Conservation (phyloP, 257 asterid species). For the Anisodus acutangulus region DNA sequence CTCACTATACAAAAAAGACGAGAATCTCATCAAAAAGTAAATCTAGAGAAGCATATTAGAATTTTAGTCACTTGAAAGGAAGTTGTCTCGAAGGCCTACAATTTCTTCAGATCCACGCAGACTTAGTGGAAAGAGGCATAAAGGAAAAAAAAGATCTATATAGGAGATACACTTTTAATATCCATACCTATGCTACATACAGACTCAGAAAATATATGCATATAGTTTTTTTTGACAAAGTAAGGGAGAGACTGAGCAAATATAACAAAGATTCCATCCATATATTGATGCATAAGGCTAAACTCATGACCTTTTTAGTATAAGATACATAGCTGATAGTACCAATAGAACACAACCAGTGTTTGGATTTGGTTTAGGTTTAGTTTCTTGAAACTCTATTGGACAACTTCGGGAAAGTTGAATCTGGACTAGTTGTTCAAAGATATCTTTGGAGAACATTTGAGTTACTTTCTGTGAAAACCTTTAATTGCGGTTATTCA, state of each 20-base stretch:
- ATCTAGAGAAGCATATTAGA: conserved; percentile 28
- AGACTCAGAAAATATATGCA: background rate
- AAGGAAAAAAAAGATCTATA: too few species aligned
- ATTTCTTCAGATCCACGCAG: background rate
- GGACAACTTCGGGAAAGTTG: too few species aligned
- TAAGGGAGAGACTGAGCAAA: background rate
- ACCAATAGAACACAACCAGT: background rate
- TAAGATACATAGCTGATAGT: background rate
- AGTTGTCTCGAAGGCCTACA: background rate
- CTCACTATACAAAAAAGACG: conserved; percentile 58
- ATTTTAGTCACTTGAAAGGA: conserved; percentile 4
- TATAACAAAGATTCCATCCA: background rate
- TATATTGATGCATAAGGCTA: background rate
- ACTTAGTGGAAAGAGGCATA: background rate
- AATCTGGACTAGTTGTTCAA: background rate
- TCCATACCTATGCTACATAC: background rate
- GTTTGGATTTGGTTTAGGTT: background rate
- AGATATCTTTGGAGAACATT: background rate
- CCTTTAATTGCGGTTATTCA: background rate
- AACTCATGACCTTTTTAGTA: background rate
- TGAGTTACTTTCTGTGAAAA: background rate
- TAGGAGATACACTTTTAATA: background rate
- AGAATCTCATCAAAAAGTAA: conserved; percentile 37
- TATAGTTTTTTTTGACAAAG: background rate
- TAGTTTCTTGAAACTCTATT: background rate